Evolutionary conservation across 352 stramenopile genomes (phyloP), one percentile per base, ranked within the genome.

Genomic region (Pythium angustatum): DNA sequence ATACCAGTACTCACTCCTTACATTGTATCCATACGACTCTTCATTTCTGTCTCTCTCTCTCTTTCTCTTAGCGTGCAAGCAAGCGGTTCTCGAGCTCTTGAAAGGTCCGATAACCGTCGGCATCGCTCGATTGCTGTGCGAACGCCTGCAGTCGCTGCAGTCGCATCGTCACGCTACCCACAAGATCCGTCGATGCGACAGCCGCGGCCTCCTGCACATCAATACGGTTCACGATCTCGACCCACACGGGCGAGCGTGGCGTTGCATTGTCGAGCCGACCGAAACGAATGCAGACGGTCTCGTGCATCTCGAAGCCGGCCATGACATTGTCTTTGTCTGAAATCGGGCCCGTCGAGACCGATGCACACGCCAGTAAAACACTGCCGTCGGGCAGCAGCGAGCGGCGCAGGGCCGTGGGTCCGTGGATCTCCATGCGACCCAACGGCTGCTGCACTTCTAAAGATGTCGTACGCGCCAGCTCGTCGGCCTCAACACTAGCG

Each of bases 41-140:
- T n/a, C n/a, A n/a, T n/a, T n/a, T n/a, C n/a, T n/a, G n/a, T n/a
- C n/a, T n/a, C n/a, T n/a, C n/a, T n/a, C n/a, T n/a, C n/a, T n/a
- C n/a, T n/a, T n/a, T n/a, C n/a, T n/a, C n/a, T n/a, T n/a, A n/a
- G n/a, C n/a, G n/a, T n/a, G n/a, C n/a, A n/a, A n/a, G 5, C 5
- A 55, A n/a, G 28, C 24, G 27, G 26, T 41, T 55, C 48, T 41
- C 27, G 48, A 55, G 48, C 3, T 55, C 31, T 38, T 55, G 48
- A n/a, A 27, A 17, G 27, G 22, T 28, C 19, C 48, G 48, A n/a
- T 27, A 15, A 28, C 21, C 19, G 19, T 28, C 27, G 26, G 6
- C 48, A 28, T 41, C 28, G 22, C 14, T 27, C 10, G 27, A 55
- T 43, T 7, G 48, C 27, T 8, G 24, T 24, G n/a, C 41, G 7